Evolutionary conservation across 345 rosid genomes (phyloP).

Genomic region (Euphorbia lathyris): DNA sequence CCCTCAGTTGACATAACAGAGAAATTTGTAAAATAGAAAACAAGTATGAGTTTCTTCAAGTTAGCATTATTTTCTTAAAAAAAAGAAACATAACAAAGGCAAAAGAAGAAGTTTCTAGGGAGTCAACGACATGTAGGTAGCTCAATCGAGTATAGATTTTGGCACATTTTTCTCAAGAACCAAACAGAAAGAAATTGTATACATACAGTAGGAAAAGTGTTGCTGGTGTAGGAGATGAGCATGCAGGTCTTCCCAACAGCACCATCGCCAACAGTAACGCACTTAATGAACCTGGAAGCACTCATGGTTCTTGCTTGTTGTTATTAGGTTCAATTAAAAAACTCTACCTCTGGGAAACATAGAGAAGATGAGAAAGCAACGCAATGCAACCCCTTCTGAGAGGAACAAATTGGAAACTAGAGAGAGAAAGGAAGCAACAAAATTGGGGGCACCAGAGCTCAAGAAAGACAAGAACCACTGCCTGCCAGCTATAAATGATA

Average conservation of each 20-base stretch:
- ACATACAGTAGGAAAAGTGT: constrained; percentile 69
- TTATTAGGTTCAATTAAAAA: neutral
- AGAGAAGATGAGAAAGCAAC: neutral
- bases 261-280: constrained; percentile 79
- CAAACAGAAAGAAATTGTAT: constrained; percentile 6
- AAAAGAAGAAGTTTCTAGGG: neutral
- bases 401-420: neutral
- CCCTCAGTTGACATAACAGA: constrained; percentile 4
- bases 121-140: neutral
- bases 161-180: no score
- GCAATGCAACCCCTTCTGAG: neutral
- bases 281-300: constrained; percentile 69
- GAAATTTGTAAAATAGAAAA: neutral
- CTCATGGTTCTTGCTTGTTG: constrained; percentile 37
- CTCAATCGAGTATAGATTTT: constrained; percentile 5
- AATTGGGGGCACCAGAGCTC: neutral
- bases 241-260: constrained; percentile 83
- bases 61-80: constrained; percentile 9
- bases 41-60: neutral
- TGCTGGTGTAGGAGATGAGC: constrained; percentile 74
- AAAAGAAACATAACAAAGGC: constrained; percentile 5
- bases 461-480: no score
- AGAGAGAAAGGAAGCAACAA: constrained; percentile 5
- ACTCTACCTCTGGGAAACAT: neutral
- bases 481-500: constrained; percentile 20